These are phyloP conservation scores for Glarea lozoyensis DNA, from an alignment of 495 filamentous ascomycete species.

Conservation along the genomic window DNA sequence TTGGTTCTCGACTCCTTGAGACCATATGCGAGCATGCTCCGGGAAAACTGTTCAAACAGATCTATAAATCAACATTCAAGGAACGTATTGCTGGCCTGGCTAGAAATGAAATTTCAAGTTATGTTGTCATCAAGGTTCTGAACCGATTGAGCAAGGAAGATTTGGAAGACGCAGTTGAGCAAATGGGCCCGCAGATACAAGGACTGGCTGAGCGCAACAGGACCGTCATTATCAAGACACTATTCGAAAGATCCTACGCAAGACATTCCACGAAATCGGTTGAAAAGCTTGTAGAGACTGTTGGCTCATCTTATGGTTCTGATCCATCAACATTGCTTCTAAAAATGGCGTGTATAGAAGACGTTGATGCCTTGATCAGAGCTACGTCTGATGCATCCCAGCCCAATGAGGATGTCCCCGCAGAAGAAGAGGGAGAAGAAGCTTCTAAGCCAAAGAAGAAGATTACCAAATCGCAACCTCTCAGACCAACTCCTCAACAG, in stretches of 20 bases:
- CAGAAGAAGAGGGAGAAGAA: not conserved
- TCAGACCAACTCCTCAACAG: slow-evolving; percentile 16
- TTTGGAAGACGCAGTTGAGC: slow-evolving; percentile 55
- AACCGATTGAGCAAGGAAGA: slow-evolving; percentile 80
- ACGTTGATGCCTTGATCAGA: slow-evolving; percentile 7
- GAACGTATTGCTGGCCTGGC: slow-evolving; percentile 67
- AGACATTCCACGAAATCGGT: slow-evolving; percentile 26
- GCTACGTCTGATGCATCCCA: not conserved
- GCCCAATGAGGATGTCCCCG: not conserved
- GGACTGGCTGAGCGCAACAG: slow-evolving; percentile 63
- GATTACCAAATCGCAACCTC: not conserved
- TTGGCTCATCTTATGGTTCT: slow-evolving; percentile 14
- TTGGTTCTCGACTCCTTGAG: slow-evolving; percentile 85
- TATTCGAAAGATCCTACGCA: slow-evolving; percentile 76
- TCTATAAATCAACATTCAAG: slow-evolving; percentile 67
- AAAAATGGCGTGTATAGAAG: slow-evolving; percentile 20
- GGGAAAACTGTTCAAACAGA: slow-evolving; percentile 77
- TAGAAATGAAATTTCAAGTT: slow-evolving; percentile 82
- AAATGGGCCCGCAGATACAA: slow-evolving; percentile 59
- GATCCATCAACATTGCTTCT: slow-evolving; percentile 15
- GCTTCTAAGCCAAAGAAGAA: not conserved
- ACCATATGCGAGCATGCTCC: slow-evolving; percentile 70
- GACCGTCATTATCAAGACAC: slow-evolving; percentile 63
- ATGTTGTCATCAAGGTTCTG: slow-evolving; percentile 69
- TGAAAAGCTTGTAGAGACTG: slow-evolving; percentile 7